These are phyloP conservation scores for Exophiala mesophila DNA, from an alignment of 2,329 filamentous ascomycete species.

Conservation along the genomic window DNA sequence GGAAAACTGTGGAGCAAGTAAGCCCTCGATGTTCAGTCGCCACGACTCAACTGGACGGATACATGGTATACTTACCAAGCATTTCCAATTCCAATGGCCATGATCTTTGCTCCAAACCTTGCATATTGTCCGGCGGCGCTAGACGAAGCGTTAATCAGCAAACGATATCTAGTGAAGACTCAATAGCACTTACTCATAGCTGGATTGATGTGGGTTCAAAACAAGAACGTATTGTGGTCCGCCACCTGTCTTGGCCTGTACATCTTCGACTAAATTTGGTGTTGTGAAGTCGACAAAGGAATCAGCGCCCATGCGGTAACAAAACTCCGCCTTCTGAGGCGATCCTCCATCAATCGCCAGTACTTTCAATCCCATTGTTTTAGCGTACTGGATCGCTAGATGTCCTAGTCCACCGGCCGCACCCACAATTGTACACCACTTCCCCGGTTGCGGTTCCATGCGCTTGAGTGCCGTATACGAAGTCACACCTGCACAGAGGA, in stretches of 20 bases:
- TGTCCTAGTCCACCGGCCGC: constrained; percentile 34
- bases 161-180: not conserved
- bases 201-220: constrained; percentile 12
- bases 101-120: constrained; percentile 10
- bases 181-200: constrained; percentile 9
- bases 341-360: constrained; percentile 38
- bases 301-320: constrained; percentile 34
- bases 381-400: constrained; percentile 38
- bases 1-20: constrained; percentile 8
- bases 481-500: constrained; percentile 43
- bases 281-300: constrained; percentile 33
- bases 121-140: constrained; percentile 12
- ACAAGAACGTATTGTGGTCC: constrained; percentile 11
- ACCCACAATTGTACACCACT: constrained; percentile 32
- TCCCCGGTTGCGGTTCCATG: constrained; percentile 13
- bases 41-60: no score
- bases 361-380: constrained; percentile 41
- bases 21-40: not conserved
- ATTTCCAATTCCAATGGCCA: constrained; percentile 13
- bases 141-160: not conserved
- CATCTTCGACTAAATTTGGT: not conserved
- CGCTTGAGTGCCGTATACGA: constrained; percentile 38
- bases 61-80: constrained; percentile 8
- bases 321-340: constrained; percentile 29
- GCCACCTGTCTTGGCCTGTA: constrained; percentile 3